These are phyloP conservation scores for Tricholoma sp. DNA, from an alignment of 768 basidiomycete species.

Conservation along the genomic window DNA sequence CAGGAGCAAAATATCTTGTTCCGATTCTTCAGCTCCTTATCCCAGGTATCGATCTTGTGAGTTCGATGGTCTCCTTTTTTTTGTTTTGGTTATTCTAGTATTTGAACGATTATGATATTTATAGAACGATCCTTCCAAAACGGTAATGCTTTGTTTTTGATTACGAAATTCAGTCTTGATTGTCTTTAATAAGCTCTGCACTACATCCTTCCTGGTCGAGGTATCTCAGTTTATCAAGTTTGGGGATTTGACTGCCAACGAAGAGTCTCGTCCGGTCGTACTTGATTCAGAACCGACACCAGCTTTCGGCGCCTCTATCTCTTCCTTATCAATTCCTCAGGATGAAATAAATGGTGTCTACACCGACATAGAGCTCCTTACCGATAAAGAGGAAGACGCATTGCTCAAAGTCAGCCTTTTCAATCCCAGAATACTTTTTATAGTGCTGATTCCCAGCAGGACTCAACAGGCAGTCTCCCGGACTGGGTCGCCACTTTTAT, in stretches of 20 bases:
- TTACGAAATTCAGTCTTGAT: slow-evolving; percentile 3
- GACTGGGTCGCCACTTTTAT: slow-evolving; percentile 85
- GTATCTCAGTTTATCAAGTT: slow-evolving; percentile 74
- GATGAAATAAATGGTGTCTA: slow-evolving; percentile 34
- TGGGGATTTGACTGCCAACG: slow-evolving; percentile 48
- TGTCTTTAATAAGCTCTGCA: slow-evolving; percentile 48
- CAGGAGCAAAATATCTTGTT: slow-evolving; percentile 77
- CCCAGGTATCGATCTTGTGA: slow-evolving; percentile 82
- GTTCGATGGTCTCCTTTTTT: slow-evolving; percentile 19
- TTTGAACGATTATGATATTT: slow-evolving; percentile 4
- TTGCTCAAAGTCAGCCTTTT: slow-evolving; percentile 42
- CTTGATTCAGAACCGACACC: slow-evolving; percentile 31
- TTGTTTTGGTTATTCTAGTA: neutral
- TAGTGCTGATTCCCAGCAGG: slow-evolving; percentile 21
- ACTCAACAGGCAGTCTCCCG: slow-evolving; percentile 69
- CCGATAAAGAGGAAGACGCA: slow-evolving; percentile 65
- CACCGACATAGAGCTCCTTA: slow-evolving; percentile 36
- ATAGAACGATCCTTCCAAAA: slow-evolving; percentile 77
- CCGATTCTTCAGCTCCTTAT: slow-evolving; percentile 77
- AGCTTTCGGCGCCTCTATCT: slow-evolving; percentile 18
- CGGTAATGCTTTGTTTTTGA: slow-evolving; percentile 36
- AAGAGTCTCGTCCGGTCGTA: slow-evolving; percentile 21
- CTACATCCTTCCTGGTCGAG: slow-evolving; percentile 69
- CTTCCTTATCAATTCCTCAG: slow-evolving; percentile 33
- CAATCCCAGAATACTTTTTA: neutral